Evolutionary conservation across 202 grass and related monocot genomes (phyloP), one percentile per base, ranked within the genome.

Genomic region (Dendrocalamus latiflorus): DNA sequence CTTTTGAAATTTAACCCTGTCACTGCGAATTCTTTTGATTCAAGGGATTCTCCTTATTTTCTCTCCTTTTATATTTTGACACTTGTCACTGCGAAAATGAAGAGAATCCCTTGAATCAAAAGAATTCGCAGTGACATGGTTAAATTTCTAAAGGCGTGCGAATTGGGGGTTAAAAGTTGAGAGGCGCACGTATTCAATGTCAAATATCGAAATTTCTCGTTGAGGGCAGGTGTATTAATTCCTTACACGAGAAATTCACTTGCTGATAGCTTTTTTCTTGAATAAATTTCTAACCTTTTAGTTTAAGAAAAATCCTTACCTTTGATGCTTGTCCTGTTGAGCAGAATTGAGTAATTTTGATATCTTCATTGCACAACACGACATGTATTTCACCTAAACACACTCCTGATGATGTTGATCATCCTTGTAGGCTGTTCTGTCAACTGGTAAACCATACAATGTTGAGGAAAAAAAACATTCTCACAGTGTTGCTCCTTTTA

Each of bases 311-410:
- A 78, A 78, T 36, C 54, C 12, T 39, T 67, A 54, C 12, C 54
- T 50, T 80, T 69, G 66, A 48, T 28, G 68, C 36, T 79, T 79
- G 26, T 50, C 64, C 57, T 82, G 57, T 43, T 70, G 39, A 51
- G 59, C 17, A 3, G 3, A 13, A 78, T 12, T 50, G 5, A 3
- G 30, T 78, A 38, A 34, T 36, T 70, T 53, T 72, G 24, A 34
- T 34, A 34, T 63, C 28, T 13, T 62, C 59, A 62, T 62, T 26
- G 2, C 25, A 47, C 45, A 48, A 20, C 36, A 28, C 4, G 17
- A 17, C 42, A 64, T 77, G 41, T 78, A 64, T 22, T 78, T 78
- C 76, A 63, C 41, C 0, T 63, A 34, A 5, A 36, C 59, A 60
- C 14, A 15, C 57, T 61, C 57, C 24, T 77, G 12, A 48, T 64